These are phyloP conservation scores for Candida sp. DNA, from an alignment of 1,139 yeast species.

Conservation along the genomic window DNA sequence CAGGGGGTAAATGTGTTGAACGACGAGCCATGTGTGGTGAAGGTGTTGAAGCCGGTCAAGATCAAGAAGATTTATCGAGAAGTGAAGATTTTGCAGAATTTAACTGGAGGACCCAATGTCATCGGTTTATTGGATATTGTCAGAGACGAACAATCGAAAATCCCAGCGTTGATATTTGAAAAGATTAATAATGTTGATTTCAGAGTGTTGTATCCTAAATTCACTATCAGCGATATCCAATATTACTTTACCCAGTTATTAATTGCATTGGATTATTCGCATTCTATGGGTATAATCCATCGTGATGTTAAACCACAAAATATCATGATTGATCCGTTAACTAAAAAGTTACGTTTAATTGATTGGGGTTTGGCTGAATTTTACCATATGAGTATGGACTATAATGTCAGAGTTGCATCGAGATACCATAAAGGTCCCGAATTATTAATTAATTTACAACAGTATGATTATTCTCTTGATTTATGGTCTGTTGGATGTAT, in stretches of 20 bases:
- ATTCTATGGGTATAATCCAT: conserved; percentile 83
- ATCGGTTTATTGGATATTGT: conserved; percentile 70
- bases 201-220: conserved; percentile 65
- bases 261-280: conserved; percentile 71
- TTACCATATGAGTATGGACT: conserved; percentile 75
- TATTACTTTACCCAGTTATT: conserved; percentile 68
- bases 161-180: conserved; percentile 75
- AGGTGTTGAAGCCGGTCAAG: conserved; percentile 77
- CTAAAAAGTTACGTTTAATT: conserved; percentile 60
- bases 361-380: conserved; percentile 89
- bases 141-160: conserved; percentile 68
- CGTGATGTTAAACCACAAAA: conserved; percentile 85
- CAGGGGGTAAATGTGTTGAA: conserved; percentile 53
- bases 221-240: conserved; percentile 60
- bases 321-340: conserved; percentile 74
- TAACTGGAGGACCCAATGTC: conserved; percentile 74
- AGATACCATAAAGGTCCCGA: conserved; percentile 84
- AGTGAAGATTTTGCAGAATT: conserved; percentile 69
- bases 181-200: conserved; percentile 70
- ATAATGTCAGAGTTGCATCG: conserved; percentile 78
- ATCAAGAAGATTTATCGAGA: conserved; percentile 77
- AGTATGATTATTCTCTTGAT: conserved; percentile 76
- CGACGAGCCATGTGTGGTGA: conserved; percentile 60
- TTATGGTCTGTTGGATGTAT: conserved; percentile 84
- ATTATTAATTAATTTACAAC: conserved; percentile 66